phyloP scores from a whole-genome alignment of 768 basidiomycete genomes.

The Termitomyces sp. region DNA sequence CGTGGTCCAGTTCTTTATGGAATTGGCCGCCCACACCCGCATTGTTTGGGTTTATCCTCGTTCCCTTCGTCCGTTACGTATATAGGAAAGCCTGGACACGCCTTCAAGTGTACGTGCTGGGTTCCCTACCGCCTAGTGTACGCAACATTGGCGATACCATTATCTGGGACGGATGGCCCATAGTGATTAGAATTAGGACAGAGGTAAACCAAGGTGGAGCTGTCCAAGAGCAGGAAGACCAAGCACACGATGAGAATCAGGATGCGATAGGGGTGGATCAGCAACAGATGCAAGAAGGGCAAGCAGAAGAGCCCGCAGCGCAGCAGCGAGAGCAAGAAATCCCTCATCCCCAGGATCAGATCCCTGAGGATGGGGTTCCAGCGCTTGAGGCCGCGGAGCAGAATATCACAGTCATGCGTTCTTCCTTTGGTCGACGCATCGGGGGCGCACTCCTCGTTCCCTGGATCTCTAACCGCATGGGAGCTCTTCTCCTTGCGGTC shows the following conservation, averaged over 20 bases:
- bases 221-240: slow-evolving; percentile 3
- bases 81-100: slow-evolving; percentile 37
- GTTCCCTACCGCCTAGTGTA: slow-evolving; percentile 27
- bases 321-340: slow-evolving; percentile 17
- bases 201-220: slow-evolving; percentile 15
- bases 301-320: slow-evolving; percentile 9
- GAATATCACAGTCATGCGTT: slow-evolving; percentile 50
- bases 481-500: slow-evolving; percentile 47
- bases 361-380: slow-evolving; percentile 25
- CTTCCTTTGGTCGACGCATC: slow-evolving; percentile 59
- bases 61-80: slow-evolving; percentile 40
- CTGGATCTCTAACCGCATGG: slow-evolving; percentile 62
- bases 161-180: slow-evolving; percentile 22
- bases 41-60: slow-evolving; percentile 46
- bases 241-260: slow-evolving; percentile 13
- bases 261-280: slow-evolving; percentile 14
- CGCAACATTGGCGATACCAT: slow-evolving; percentile 16
- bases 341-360: slow-evolving; percentile 21
- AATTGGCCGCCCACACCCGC: slow-evolving; percentile 59
- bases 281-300: slow-evolving; percentile 12
- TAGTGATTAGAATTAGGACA: slow-evolving; percentile 32
- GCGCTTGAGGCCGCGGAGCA: slow-evolving; percentile 48
- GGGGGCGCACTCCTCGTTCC: slow-evolving; percentile 70
- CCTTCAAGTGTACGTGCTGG: slow-evolving; percentile 40
- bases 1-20: slow-evolving; percentile 5